Percentiles rank a stretch among this genome's conserved stretches.
Evolutionary conservation across 2,329 filamentous ascomycete genomes (phyloP).

Genomic region (Chaetomiaceae sp.): DNA sequence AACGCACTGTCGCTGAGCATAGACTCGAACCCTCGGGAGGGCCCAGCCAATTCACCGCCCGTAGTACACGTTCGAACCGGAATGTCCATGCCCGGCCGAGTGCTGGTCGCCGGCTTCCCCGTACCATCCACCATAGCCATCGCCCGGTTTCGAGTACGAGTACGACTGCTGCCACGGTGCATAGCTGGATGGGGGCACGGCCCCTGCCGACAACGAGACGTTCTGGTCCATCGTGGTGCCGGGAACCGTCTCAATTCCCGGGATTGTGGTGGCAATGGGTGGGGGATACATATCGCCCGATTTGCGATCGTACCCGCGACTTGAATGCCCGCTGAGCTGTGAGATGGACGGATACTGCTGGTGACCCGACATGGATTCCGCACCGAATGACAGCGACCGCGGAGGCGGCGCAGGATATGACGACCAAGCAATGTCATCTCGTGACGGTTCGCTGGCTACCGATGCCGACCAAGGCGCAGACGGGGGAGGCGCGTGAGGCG

Average conservation of each 20-base stretch:
- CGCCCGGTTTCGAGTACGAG: conserved; percentile 35
- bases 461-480: conserved; percentile 37
- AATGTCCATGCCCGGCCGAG: conserved; percentile 21
- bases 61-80: conserved; percentile 30
- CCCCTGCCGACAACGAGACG: conserved; percentile 35
- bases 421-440: conserved; percentile 42
- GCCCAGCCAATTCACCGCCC: conserved; percentile 22
- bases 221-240: conserved; percentile 31
- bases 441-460: conserved; percentile 34
- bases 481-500: conserved; percentile 34
- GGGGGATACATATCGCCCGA: conserved; percentile 40
- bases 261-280: conserved; percentile 32
- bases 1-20: not conserved
- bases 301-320: conserved; percentile 39
- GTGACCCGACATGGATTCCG: conserved; percentile 34
- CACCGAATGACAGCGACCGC: conserved; percentile 45
- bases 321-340: conserved; percentile 27
- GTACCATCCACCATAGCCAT: conserved; percentile 36
- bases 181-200: conserved; percentile 34
- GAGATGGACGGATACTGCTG: conserved; percentile 38
- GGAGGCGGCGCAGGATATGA: conserved; percentile 36
- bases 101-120: conserved; percentile 24
- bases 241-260: conserved; percentile 32
- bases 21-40: no score
- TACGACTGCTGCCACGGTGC: conserved; percentile 42